Evolutionary conservation across 2,329 filamentous ascomycete genomes (phyloP), one percentile per base, ranked within the genome.

Genomic region (Clonostachys solani): DNA sequence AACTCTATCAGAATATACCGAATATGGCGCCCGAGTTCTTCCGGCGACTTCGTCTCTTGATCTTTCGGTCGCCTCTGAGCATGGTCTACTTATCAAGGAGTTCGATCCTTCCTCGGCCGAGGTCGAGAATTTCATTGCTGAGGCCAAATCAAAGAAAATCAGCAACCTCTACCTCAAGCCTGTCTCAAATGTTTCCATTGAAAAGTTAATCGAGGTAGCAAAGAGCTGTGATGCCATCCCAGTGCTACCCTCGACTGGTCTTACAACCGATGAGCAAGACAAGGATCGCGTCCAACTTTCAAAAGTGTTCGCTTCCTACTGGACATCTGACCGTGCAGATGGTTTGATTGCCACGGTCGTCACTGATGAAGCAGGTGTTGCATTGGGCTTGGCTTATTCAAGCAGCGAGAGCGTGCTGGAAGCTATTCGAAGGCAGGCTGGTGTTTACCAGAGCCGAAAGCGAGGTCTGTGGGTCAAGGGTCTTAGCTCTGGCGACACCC

Each of bases 391-490:
- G 53, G 94, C 96, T 16, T 99, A 96, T 75, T 96, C 92, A 68
- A 96, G 89, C 61, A 83, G 87, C 52, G 89, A 95, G 66, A 97
- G 92, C 63, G 83, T 99, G 34, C 76, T 83, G 9, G 92, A 95
- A 70, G 92, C 92, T 36, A 64, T 99, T 50, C 82, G 81, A 59
- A 95, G 90, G 6, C 73, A 78, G 57, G 75, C 74, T 1, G 92
- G 94, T 33, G 92, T 97, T 36, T 99, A 99, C 65, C 91, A 96
- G 69, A 97, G 92, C 72, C 81, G 94, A 45, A 97, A 96, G 74
- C 82, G 94, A 41, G 94, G 94, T 1, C 70, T 99, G 29, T 99
- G 94, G 94, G 87, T 95, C 68, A 99, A 99, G 73, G 94, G 94
- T 6, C 89, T 92, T 45, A 94, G 87, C 9, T 97, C 92, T 46